These are phyloP conservation scores for Boletales sp. DNA, from an alignment of 768 basidiomycete genomes.

Conservation along the genomic window DNA sequence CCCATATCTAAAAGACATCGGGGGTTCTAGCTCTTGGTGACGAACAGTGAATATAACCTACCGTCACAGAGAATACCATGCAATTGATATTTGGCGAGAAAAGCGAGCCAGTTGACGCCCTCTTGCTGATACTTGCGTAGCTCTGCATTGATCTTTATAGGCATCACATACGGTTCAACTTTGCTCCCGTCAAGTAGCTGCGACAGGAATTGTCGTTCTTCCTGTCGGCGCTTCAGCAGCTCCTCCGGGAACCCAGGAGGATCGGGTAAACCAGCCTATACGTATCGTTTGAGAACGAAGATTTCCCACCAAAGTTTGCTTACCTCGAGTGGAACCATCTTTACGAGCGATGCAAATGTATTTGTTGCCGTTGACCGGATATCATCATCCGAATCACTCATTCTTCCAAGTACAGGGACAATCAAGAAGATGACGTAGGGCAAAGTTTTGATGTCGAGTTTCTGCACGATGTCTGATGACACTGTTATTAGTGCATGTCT, in stretches of 20 bases:
- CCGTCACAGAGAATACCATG: slow-evolving; percentile 99
- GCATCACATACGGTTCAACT: slow-evolving; percentile 85
- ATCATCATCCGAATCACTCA: slow-evolving; percentile 93
- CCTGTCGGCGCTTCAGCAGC: slow-evolving; percentile 77
- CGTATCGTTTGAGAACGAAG: not conserved
- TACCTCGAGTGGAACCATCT: slow-evolving; percentile 98
- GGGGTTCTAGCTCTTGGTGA: not conserved
- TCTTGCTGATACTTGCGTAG: slow-evolving; percentile 97
- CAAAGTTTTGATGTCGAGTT: slow-evolving; percentile 88
- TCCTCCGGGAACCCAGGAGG: slow-evolving; percentile 90
- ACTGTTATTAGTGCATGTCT: slow-evolving; percentile 8
- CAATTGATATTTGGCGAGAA: slow-evolving; percentile 94
- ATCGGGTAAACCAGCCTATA: slow-evolving; percentile 92
- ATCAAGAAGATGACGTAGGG: slow-evolving; percentile 97
- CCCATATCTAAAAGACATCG: slow-evolving; percentile 78
- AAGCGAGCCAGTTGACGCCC: slow-evolving; percentile 98
- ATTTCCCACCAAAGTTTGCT: slow-evolving; percentile 11
- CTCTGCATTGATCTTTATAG: slow-evolving; percentile 87
- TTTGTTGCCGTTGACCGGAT: slow-evolving; percentile 94
- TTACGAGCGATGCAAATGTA: slow-evolving; percentile 94
- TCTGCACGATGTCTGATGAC: slow-evolving; percentile 78
- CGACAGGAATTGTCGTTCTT: slow-evolving; percentile 86
- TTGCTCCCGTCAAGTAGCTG: slow-evolving; percentile 95
- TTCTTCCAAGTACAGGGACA: slow-evolving; percentile 92
- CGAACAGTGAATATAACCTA: slow-evolving; percentile 32